Evolutionary conservation across 257 asterid genomes (phyloP).

Genomic region (Ligustrum vulgare): DNA sequence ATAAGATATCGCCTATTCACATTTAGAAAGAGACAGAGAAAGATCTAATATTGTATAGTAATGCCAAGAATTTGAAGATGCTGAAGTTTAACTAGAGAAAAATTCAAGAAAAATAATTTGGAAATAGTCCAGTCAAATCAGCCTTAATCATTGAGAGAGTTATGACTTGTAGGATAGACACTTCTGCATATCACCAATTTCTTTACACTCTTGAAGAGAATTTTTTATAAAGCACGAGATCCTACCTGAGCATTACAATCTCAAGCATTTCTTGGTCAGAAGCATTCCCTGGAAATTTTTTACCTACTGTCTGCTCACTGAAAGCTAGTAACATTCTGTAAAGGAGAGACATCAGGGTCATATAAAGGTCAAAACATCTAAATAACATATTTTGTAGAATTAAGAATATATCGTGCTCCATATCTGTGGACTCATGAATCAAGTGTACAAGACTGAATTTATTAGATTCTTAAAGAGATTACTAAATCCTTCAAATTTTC

Average conservation of each 20-base stretch:
- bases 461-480: not conserved
- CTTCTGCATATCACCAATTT: conserved; percentile 1
- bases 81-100: conserved; percentile 8
- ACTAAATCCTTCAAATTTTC: not conserved
- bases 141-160: conserved; percentile 13
- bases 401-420: conserved; percentile 10
- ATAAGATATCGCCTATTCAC: conserved; percentile 1
- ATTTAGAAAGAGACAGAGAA: not conserved
- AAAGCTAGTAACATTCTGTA: conserved; percentile 89
- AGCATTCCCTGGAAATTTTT: conserved; percentile 65
- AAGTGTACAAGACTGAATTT: not conserved
- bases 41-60: not conserved
- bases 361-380: conserved; percentile 15
- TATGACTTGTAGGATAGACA: conserved; percentile 6
- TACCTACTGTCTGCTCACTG: conserved; percentile 86
- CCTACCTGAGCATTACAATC: conserved; percentile 83
- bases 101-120: conserved; percentile 1
- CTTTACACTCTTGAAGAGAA: conserved; percentile 11
- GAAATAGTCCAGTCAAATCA: not conserved
- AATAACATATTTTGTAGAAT: conserved; percentile 15
- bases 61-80: not conserved
- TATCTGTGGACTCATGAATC: conserved; percentile 10
- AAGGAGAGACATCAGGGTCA: conserved; percentile 26
- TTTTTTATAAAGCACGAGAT: conserved; percentile 13
- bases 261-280: conserved; percentile 96